These are phyloP conservation scores for Cyclotella atomus DNA, from an alignment of 108 stramenopile species.

Conservation along the genomic window DNA sequence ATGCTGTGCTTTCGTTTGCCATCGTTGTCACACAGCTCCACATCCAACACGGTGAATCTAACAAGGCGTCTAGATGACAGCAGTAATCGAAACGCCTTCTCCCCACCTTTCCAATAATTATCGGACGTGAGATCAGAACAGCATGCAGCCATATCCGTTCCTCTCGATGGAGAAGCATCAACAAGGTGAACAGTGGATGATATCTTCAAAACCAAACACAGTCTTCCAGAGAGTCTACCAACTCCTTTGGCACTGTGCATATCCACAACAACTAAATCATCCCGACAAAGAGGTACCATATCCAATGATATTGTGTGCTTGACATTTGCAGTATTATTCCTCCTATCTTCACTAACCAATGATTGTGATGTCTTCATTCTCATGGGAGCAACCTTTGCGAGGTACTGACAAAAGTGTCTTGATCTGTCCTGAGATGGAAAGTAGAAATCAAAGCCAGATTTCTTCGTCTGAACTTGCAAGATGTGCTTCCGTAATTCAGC, in stretches of 20 bases:
- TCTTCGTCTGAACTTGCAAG: constrained; percentile 82
- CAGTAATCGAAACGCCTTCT: constrained; percentile 70
- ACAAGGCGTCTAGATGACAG: constrained; percentile 73
- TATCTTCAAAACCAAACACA: constrained; percentile 75
- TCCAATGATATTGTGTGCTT: constrained; percentile 93
- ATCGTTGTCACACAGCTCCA: constrained; percentile 66
- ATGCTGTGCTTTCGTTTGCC: constrained; percentile 24
- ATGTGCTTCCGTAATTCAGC: constrained; percentile 78
- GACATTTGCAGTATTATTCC: constrained; percentile 93
- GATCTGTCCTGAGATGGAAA: constrained; percentile 84
- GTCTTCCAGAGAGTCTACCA: constrained; percentile 74
- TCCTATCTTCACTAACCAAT: constrained; percentile 91
- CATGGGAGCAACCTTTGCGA: constrained; percentile 87
- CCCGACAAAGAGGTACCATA: constrained; percentile 95
- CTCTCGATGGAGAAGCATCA: constrained; percentile 75
- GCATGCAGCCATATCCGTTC: constrained; percentile 31
- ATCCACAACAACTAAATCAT: constrained; percentile 94
- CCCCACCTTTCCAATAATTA: constrained; percentile 76
- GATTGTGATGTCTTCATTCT: constrained; percentile 86
- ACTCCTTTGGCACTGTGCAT: constrained; percentile 67
- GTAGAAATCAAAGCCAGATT: constrained; percentile 98
- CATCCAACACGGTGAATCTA: constrained; percentile 92
- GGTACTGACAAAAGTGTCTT: constrained; percentile 83
- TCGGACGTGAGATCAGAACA: constrained; percentile 60
- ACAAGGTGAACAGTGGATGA: constrained; percentile 67